Base-by-base conservation (phyloP, 2,329 filamentous ascomycete genomes). In the Talaromyces sp. region DNA sequence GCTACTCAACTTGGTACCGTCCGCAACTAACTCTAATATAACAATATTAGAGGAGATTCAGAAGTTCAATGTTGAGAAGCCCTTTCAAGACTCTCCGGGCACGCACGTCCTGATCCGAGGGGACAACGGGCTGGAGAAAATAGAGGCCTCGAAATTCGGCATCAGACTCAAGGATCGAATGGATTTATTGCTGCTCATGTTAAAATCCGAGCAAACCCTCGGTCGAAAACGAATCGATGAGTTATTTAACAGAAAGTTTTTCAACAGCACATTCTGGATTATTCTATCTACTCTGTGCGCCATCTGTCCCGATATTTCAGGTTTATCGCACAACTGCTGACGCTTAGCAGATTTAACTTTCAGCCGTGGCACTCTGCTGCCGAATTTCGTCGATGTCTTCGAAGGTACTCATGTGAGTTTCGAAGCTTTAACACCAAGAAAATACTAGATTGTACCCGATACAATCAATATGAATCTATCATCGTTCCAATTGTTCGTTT, bases 371-470 rank as follows among this genome's bases (percentile, higher is more conserved):
- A 71, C 42, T 67, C 67, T 14, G 68, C 65, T 2, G 62, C 65
- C 5, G 69, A 71, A 56, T 67, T 69, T 58, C 64, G 66, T 58
- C 63, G 68, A 40, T 66, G 65, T 53, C 65, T 70, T 3, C 67
- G 64, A 31, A 68, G 65, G 34, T 67, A 68, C 47, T 65, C 68
- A 18, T 64, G 65, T 9, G 65, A 69, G 7, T 66, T 72, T 18
- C 63, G 63, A n/a, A 62, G 61, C 2, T 36, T 70, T 18, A 66
- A 68, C 33, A 66, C 66, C 36, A 64, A 68, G 40, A 62, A 59
- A 16, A 47, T 31, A 9, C 6, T 47, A 6, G 16, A 18, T 47
- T 23, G 28, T 27, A 14, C 14, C 16, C 53, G 33, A 36, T 57
- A 47, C 28, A 44, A 9, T 1, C 9, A 30, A 28, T 18, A 57